Conservation (phyloP, 495 filamentous ascomycete genomes). For the Wilcoxina mikolae region DNA sequence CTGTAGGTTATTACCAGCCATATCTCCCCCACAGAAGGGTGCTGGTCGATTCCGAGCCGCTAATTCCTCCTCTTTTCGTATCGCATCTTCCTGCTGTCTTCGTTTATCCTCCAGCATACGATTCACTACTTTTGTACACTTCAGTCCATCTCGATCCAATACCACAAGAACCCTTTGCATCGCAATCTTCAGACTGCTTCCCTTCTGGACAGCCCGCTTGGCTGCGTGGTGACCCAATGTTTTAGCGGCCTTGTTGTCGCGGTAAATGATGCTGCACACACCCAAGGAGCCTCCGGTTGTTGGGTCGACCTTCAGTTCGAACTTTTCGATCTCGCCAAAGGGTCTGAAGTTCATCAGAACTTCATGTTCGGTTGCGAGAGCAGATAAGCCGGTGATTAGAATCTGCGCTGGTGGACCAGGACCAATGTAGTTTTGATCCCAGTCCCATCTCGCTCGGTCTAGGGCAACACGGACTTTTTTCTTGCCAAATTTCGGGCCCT, state of each 20-base stretch:
- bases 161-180: conserved; percentile 61
- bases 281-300: conserved; percentile 84
- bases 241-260: conserved; percentile 48
- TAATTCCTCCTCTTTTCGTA: conserved; percentile 16
- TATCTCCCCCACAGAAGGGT: too few relatives aligned
- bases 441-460: conserved; percentile 60
- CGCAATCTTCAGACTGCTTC: conserved; percentile 57
- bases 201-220: conserved; percentile 54
- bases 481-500: conserved; percentile 42
- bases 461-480: conserved; percentile 58
- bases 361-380: conserved; percentile 62
- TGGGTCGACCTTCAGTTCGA: conserved; percentile 82
- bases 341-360: conserved; percentile 67
- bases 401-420: conserved; percentile 80
- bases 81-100: conserved; percentile 36
- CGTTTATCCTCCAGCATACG: conserved; percentile 50
- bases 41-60: conserved; percentile 30
- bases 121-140: conserved; percentile 58
- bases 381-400: conserved; percentile 85
- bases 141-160: conserved; percentile 71
- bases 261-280: conserved; percentile 78
- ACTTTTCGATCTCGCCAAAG: conserved; percentile 76
- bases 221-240: conserved; percentile 57
- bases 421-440: conserved; percentile 70
- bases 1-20: too few relatives aligned